A percentile compares a stretch with the other conserved stretches of the same genome.
phyloP scores from a whole-genome alignment of 208 protist species.

The Herpetomonas tarakana region DNA sequence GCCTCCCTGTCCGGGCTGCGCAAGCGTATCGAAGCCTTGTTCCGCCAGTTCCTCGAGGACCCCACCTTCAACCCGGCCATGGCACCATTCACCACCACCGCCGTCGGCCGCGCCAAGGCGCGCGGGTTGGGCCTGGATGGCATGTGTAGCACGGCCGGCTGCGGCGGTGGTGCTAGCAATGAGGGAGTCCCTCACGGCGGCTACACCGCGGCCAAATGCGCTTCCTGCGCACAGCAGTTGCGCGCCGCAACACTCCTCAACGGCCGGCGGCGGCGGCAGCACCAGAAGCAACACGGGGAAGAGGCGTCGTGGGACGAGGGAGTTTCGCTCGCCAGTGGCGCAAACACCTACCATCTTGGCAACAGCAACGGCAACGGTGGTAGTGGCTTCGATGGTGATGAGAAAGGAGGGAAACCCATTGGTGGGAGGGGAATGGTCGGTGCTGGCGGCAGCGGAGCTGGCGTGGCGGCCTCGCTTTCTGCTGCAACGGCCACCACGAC shows the following conservation, averaged over 20 bases:
- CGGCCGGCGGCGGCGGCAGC: background rate
- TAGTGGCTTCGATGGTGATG: too few relatives aligned
- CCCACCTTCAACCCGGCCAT: slow-evolving; percentile 96
- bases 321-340: too few relatives aligned
- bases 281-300: too few relatives aligned
- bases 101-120: slow-evolving; percentile 30
- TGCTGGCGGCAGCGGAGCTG: too few relatives aligned
- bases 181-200: background rate
- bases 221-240: background rate
- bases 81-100: slow-evolving; percentile 54
- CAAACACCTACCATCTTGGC: too few relatives aligned
- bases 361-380: too few relatives aligned
- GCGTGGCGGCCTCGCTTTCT: too few relatives aligned
- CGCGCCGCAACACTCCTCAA: background rate
- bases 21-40: slow-evolving; percentile 86
- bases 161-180: background rate
- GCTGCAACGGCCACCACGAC: too few relatives aligned
- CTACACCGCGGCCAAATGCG: background rate
- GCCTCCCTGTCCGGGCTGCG: slow-evolving; percentile 75
- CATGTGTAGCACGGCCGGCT: background rate
- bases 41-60: slow-evolving; percentile 94
- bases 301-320: too few relatives aligned
- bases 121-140: slow-evolving; percentile 12
- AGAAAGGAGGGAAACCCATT: too few relatives aligned
- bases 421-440: too few relatives aligned